Conservation (phyloP, 768 basidiomycete genomes). For the Chalciporus chontae region DNA sequence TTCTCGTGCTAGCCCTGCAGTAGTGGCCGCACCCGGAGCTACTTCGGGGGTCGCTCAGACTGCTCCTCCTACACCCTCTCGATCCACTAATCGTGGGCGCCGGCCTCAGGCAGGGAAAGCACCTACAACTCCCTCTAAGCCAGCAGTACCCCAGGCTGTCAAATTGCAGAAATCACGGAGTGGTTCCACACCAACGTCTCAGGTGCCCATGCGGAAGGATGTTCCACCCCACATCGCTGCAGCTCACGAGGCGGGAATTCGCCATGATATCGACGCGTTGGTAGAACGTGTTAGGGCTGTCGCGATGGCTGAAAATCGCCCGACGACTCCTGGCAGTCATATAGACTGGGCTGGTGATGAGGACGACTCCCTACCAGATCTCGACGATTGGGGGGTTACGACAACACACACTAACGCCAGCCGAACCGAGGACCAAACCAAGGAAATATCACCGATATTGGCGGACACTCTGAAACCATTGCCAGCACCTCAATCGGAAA, state of each 20-base stretch:
- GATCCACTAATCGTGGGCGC: slow-evolving; percentile 45
- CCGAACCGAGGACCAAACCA: slow-evolving; percentile 28
- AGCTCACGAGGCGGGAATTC: slow-evolving; percentile 43
- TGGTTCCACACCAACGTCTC: slow-evolving; percentile 19
- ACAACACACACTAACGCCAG: slow-evolving; percentile 34
- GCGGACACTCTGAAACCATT: slow-evolving; percentile 60
- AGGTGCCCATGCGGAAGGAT: slow-evolving; percentile 45
- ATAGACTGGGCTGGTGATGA: slow-evolving; percentile 91
- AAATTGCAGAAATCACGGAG: slow-evolving; percentile 35
- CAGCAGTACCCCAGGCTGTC: slow-evolving; percentile 16
- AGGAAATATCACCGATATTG: slow-evolving; percentile 65
- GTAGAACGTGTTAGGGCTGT: slow-evolving; percentile 74
- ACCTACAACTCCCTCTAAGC: slow-evolving; percentile 14
- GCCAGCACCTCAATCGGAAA: slow-evolving; percentile 42
- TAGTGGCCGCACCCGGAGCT: slow-evolving; percentile 20
- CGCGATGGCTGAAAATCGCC: slow-evolving; percentile 65
- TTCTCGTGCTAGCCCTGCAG: slow-evolving; percentile 18
- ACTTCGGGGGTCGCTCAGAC: slow-evolving; percentile 21
- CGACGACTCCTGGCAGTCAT: slow-evolving; percentile 71
- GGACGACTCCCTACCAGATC: slow-evolving; percentile 73
- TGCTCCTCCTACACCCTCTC: slow-evolving; percentile 35
- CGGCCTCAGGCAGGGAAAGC: slow-evolving; percentile 41
- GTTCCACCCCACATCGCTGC: slow-evolving; percentile 53
- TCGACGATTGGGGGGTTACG: slow-evolving; percentile 81
- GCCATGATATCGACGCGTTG: slow-evolving; percentile 67